phyloP scores from a whole-genome alignment of 1,284 basidiomycete genomes.

The Ceratobasidium sp. region DNA sequence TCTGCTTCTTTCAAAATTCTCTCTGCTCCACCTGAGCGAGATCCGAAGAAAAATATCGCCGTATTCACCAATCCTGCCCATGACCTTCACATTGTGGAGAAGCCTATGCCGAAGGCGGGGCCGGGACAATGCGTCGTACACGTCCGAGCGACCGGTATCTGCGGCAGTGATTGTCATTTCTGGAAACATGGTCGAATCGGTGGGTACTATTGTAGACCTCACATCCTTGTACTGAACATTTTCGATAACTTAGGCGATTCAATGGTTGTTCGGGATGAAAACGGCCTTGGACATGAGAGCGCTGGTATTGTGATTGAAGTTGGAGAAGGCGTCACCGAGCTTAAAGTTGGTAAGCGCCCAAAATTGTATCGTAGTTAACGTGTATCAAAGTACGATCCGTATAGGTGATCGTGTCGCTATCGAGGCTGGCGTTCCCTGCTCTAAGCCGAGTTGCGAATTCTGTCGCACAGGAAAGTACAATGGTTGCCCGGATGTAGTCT shows the following conservation, averaged over 20 bases:
- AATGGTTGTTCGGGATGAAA: conserved; percentile 59
- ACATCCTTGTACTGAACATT: neutral
- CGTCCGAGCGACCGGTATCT: conserved; percentile 62
- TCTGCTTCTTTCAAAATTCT: conserved; percentile 51
- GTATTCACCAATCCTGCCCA: conserved; percentile 59
- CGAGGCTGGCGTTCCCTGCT: conserved; percentile 66
- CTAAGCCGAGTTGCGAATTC: conserved; percentile 60
- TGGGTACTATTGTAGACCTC: conserved; percentile 32
- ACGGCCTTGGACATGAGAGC: conserved; percentile 60
- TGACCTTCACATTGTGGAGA: conserved; percentile 59
- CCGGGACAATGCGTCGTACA: conserved; percentile 60
- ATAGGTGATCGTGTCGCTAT: conserved; percentile 62
- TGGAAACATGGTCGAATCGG: conserved; percentile 64
- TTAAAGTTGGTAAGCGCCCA: conserved; percentile 50
- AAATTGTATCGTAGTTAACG: conserved; percentile 42
- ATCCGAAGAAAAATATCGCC: conserved; percentile 53
- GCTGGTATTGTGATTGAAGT: conserved; percentile 62
- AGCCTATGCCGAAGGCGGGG: conserved; percentile 57
- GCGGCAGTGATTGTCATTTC: conserved; percentile 62
- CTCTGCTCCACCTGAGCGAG: conserved; percentile 36
- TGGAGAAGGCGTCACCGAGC: conserved; percentile 58
- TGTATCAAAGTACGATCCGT: neutral
- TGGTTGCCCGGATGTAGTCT: conserved; percentile 61
- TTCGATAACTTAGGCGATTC: conserved; percentile 51
- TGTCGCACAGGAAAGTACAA: conserved; percentile 67